Percentiles rank a stretch among this genome's conserved stretches.
phyloP scores from a whole-genome alignment of 495 filamentous ascomycete genomes.

The Penicillium waksmanii region DNA sequence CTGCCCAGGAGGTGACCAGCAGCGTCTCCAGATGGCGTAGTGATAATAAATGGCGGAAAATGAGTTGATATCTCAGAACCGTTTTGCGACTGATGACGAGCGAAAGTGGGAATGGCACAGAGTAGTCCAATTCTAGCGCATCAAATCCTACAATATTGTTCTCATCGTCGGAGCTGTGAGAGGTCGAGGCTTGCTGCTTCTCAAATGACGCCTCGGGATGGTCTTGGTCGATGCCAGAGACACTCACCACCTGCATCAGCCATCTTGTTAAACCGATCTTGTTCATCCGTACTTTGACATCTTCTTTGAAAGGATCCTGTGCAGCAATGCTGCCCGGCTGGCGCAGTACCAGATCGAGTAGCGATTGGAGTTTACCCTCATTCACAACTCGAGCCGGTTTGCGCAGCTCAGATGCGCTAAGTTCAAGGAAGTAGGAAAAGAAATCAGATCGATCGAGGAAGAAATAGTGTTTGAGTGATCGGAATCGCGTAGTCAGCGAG shows the following conservation, averaged over 20 bases:
- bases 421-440: conserved; percentile 95
- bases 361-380: conserved; percentile 86
- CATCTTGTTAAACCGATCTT: conserved; percentile 88
- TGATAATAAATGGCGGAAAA: conserved; percentile 90
- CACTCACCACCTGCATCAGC: conserved; percentile 93
- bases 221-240: conserved; percentile 91
- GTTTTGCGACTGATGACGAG: conserved; percentile 96
- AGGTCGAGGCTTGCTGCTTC: conserved; percentile 56
- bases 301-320: conserved; percentile 95
- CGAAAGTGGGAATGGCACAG: conserved; percentile 94
- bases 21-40: conserved; percentile 86
- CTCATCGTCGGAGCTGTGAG: conserved; percentile 66
- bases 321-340: conserved; percentile 94
- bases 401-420: conserved; percentile 81
- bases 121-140: conserved; percentile 89
- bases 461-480: conserved; percentile 97
- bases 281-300: conserved; percentile 97
- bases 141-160: conserved; percentile 88
- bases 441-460: conserved; percentile 98
- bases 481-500: conserved; percentile 79
- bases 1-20: conserved; percentile 83
- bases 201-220: conserved; percentile 59
- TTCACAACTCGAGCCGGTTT: conserved; percentile 90
- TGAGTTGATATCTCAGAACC: conserved; percentile 89
- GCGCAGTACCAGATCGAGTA: conserved; percentile 90